Conservation (phyloP, 1,139 yeast genomes). For the Geotrichum aggregatum region DNA sequence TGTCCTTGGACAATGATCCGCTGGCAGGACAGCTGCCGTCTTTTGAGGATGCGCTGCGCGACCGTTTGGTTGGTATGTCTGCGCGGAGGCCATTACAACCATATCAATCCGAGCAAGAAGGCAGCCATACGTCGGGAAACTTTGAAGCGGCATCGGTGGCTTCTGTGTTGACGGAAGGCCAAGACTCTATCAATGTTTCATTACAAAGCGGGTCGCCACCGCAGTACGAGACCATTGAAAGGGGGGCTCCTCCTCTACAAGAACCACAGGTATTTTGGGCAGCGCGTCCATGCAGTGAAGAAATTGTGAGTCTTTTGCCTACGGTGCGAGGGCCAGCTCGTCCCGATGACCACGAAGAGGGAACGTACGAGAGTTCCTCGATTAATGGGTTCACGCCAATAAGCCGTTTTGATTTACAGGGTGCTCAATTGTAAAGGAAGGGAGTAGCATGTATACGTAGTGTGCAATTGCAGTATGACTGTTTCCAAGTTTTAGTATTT, state of each 20-base stretch:
- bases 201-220: no score
- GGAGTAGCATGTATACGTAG: neutral
- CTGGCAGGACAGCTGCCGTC: constrained; percentile 29
- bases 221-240: neutral
- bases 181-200: no score
- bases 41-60: constrained; percentile 30
- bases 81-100: constrained; percentile 1
- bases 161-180: no score
- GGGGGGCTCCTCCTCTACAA: neutral
- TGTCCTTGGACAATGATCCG: constrained; percentile 11
- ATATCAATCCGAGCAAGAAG: no score
- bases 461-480: constrained; percentile 1
- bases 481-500: neutral
- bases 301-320: neutral
- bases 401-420: constrained; percentile 1
- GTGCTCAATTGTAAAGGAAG: neutral
- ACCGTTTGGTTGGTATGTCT: constrained; percentile 6
- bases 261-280: no score
- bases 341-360: neutral
- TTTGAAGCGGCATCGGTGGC: no score
- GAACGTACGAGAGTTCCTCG: neutral
- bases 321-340: neutral
- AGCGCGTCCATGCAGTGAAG: no score
- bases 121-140: no score
- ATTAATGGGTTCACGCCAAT: constrained; percentile 6